Conservation (phyloP, 345 rosid species). For the Eucalyptus pauciflora region DNA sequence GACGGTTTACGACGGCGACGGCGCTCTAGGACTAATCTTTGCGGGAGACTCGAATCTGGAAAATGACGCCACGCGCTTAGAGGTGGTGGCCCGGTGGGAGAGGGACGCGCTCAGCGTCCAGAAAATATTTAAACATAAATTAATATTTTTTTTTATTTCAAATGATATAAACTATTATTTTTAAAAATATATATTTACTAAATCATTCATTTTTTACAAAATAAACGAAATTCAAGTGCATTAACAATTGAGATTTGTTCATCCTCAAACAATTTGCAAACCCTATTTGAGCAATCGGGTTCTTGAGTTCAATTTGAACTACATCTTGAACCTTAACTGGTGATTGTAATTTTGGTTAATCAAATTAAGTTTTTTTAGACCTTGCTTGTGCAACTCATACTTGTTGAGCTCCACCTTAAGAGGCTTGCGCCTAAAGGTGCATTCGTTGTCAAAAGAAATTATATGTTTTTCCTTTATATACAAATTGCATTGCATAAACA, state of each 20-base stretch:
- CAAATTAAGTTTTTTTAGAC: not conserved
- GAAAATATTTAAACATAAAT: too few species aligned
- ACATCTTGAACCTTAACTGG: not conserved
- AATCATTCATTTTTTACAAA: too few species aligned
- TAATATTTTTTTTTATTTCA: not conserved
- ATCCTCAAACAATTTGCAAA: not conserved
- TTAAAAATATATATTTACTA: not conserved
- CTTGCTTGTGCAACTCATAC: not conserved
- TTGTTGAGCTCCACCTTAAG: not conserved
- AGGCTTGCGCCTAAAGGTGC: not conserved
- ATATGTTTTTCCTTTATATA: not conserved
- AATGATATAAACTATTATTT: too few species aligned
- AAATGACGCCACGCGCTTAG: not conserved
- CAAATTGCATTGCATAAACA: not conserved
- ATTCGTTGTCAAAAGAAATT: not conserved
- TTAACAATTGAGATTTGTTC: not conserved
- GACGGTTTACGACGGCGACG: not conserved
- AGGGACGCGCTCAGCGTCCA: not conserved
- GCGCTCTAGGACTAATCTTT: not conserved
- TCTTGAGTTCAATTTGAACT: not conserved
- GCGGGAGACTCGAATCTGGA: not conserved
- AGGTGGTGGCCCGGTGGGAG: not conserved
- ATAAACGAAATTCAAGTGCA: accelerated
- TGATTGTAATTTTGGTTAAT: not conserved
- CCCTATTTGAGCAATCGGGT: not conserved